Conservation (phyloP, 257 asterid genomes). For the Nicotiana otophora region DNA sequence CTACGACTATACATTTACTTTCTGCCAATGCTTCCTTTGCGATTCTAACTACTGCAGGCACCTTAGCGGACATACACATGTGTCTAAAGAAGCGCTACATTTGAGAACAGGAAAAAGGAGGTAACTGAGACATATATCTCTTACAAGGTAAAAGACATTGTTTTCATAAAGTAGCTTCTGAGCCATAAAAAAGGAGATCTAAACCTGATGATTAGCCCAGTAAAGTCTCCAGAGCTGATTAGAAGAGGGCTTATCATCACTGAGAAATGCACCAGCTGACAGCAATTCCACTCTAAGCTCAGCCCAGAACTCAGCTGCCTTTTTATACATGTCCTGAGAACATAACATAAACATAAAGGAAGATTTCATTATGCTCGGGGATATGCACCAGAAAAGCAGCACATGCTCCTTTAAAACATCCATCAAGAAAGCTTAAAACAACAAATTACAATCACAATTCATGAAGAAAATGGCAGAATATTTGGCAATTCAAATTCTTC, state of each 20-base stretch:
- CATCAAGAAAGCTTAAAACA: neutral
- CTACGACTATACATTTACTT: slow-evolving; percentile 82
- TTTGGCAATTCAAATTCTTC: neutral
- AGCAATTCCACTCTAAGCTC: slow-evolving; percentile 79
- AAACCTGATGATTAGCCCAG: slow-evolving; percentile 98
- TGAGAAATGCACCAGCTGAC: slow-evolving; percentile 56
- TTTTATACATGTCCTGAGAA: slow-evolving; percentile 77
- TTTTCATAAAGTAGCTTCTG: slow-evolving; percentile 11
- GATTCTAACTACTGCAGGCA: slow-evolving; percentile 83
- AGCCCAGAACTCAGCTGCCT: slow-evolving; percentile 92
- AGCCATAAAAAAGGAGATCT: slow-evolving; percentile 13
- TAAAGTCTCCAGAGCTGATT: slow-evolving; percentile 91
- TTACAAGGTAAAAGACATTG: neutral
- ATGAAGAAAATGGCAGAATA: slow-evolving; percentile 1
- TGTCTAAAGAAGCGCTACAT: slow-evolving; percentile 95
- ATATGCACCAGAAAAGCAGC: slow-evolving; percentile 1
- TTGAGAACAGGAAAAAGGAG: slow-evolving; percentile 20
- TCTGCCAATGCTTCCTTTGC: slow-evolving; percentile 71
- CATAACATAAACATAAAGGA: neutral
- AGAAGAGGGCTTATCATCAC: slow-evolving; percentile 54
- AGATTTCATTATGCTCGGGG: neutral
- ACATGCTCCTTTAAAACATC: neutral
- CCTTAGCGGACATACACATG: slow-evolving; percentile 97
- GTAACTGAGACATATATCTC: neutral
- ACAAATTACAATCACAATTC: neutral